Base-by-base conservation (phyloP, 345 rosid genomes). In the Syzygium aqueum region DNA sequence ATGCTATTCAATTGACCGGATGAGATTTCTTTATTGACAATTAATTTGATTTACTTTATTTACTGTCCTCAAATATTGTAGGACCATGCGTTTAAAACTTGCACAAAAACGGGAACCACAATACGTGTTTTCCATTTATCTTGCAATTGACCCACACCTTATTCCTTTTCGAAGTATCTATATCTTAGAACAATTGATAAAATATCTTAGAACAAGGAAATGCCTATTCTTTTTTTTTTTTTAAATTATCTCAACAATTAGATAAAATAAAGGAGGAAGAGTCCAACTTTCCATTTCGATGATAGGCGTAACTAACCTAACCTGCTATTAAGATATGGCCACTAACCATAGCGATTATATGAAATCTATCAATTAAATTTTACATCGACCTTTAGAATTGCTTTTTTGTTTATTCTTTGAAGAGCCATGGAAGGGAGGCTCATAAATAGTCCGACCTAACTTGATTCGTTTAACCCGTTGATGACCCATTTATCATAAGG, bases 1-100 rank as follows among this genome's bases (percentile, higher is more conserved):
- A 11, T 23, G 25, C 8, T 54, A 54, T 0, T 22, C 23, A 54
- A 54, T 57, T 59, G 30, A 59, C 16, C 1, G 0, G 0, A 27
- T 11, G 65, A 3, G 65, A 59, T 2, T 27, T 0, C 30, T 37
- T 25, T 25, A 27, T 5, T 25, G 2, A 0, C 15, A 3, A 25
- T 11, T 59, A 7, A 59, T 59, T 25, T 59, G 65, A 59, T 59
- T 27, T 25, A 27, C 16, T 19, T 2, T 25, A 0, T 57, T 13
- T n/a, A 17, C n/a, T 22, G 11, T 56, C 61, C 5, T 9, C 4
- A 19, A 56, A 10, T 1, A 8, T 25, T 25, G 28, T 57, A 25
- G 30, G 65, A 25, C 30, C 2, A 25, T 27, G 17, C 67, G 14
- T 61, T n/a, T 11, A n/a, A 11, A 27, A 61, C 17, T 61, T n/a